These are phyloP conservation scores for Leptomonas seymouri DNA, from an alignment of 208 protist species.

Conservation along the genomic window DNA sequence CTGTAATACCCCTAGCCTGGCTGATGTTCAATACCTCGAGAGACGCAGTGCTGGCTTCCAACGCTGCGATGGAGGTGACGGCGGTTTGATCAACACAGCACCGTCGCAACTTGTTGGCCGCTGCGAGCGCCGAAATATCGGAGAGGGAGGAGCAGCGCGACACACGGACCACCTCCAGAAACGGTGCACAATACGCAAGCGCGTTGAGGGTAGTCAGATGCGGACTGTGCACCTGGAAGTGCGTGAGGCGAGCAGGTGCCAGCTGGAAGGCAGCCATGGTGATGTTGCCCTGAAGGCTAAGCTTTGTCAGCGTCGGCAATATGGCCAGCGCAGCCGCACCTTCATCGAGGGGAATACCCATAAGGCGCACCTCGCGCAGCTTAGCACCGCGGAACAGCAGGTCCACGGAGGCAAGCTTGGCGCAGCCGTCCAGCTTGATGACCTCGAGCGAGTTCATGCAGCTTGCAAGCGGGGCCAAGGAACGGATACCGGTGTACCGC, in stretches of 20 bases:
- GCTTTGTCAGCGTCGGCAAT: constrained; percentile 1
- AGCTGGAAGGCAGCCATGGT: constrained; percentile 1
- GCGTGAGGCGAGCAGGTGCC: neutral
- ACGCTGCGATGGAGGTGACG: constrained; percentile 1
- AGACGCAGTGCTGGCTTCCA: neutral
- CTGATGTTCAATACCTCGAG: constrained; percentile 13
- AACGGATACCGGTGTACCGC: neutral
- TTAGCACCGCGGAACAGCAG: constrained; percentile 5
- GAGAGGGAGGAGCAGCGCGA: constrained; percentile 3
- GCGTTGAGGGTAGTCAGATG: neutral
- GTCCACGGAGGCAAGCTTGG: neutral
- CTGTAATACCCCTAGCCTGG: neutral
- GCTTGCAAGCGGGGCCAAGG: neutral
- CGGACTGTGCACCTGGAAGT: constrained; percentile 5
- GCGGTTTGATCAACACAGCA: constrained; percentile 11
- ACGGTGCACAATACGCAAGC: neutral
- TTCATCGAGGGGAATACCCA: neutral
- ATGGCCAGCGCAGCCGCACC: constrained; percentile 7
- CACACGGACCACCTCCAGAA: constrained; percentile 6
- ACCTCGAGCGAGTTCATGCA: neutral
- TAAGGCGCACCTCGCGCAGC: constrained; percentile 10
- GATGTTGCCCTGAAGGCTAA: constrained; percentile 10
- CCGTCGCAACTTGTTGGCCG: neutral
- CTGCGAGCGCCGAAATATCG: constrained; percentile 4
- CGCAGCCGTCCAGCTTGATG: constrained; percentile 5